Base-by-base conservation (phyloP, 2,329 filamentous ascomycete species). In the Penicillium digitatum region DNA sequence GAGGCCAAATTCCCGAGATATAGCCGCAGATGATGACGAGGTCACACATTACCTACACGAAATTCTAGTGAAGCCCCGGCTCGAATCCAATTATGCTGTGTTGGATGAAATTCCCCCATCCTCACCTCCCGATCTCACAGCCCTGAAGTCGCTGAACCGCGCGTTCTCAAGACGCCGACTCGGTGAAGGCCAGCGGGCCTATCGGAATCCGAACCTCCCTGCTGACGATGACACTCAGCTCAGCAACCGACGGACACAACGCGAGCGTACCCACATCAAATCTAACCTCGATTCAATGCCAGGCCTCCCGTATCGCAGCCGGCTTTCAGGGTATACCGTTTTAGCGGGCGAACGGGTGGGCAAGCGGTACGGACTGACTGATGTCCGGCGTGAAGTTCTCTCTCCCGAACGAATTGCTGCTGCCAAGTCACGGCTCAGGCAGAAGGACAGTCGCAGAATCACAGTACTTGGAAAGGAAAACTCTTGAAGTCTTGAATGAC, bases 391-490 rank as follows among this genome's bases (percentile, higher is more conserved):
- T 11, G 67, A 69, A 24, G 51, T 57, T 5, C 56, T 73, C 11
- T 60, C 70, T 5, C 54, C 70, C 3, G 73, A 75, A 29, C 66
- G 72, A 22, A 48, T 66, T 49, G 62, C 71, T 3, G 69, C 69
- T 10, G 72, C 73, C 4, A 65, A 70, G 52, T 69, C 67, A n/a
- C 65, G 72, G 35, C 62, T 75, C 12, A 69, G 67, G 43, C 67
- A 65, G 39, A 70, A 66, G 55, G 60, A 63, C 27, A 61, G 49
- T 29, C 62, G 62, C 20, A 68, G 63, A 58, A 48, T 47, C 31
- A 63, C 58, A 55, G 61, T 62, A 34, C 62, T 65, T n/a, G 72
- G 68, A 26, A 73, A 72, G 54, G 72, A 74, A 54, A 72, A 70
- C 60, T 22, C 18, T 27, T 51, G 47, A 54, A 2, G 26, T 32